phyloP scores from a whole-genome alignment of 2,329 filamentous ascomycete species.

The Fusarium dimerum region DNA sequence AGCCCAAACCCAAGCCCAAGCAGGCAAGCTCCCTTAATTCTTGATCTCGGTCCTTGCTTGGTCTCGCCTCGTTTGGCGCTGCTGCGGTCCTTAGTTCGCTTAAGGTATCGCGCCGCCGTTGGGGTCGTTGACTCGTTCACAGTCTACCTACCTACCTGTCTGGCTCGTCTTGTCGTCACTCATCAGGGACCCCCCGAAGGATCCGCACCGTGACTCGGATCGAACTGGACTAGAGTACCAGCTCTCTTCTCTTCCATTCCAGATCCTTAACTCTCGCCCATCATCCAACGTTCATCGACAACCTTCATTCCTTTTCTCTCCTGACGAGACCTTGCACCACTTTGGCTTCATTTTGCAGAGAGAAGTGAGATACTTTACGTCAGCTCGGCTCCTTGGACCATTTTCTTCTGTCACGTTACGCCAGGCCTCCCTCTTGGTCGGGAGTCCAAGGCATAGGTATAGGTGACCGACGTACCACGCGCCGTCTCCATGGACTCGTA shows the following conservation, averaged over 20 bases:
- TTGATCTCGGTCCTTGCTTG: neutral
- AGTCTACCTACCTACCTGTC: neutral
- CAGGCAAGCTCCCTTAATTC: neutral
- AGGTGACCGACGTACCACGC: slow-evolving; percentile 26
- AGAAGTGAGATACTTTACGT: slow-evolving; percentile 1
- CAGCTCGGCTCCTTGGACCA: slow-evolving; percentile 14
- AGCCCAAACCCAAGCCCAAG: too few species aligned
- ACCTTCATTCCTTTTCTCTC: neutral
- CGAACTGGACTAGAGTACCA: too few species aligned
- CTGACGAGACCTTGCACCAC: neutral
- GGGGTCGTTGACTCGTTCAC: neutral
- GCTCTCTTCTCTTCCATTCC: slow-evolving; percentile 3
- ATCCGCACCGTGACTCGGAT: slow-evolving; percentile 14
- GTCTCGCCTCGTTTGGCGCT: slow-evolving; percentile 1
- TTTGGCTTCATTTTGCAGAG: slow-evolving; percentile 6
- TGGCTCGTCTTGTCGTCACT: neutral
- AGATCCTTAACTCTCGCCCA: slow-evolving; percentile 1
- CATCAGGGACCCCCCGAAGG: slow-evolving; percentile 11
- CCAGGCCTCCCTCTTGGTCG: slow-evolving; percentile 27
- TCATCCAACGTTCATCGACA: neutral
- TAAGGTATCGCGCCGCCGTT: slow-evolving; percentile 1
- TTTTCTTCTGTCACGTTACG: slow-evolving; percentile 8
- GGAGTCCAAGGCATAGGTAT: slow-evolving; percentile 25
- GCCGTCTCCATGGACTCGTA: slow-evolving; percentile 34
- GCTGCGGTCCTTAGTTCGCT: slow-evolving; percentile 1